Base-by-base conservation (phyloP, 2,329 filamentous ascomycete species). In the Chrysoporthe cubensis region DNA sequence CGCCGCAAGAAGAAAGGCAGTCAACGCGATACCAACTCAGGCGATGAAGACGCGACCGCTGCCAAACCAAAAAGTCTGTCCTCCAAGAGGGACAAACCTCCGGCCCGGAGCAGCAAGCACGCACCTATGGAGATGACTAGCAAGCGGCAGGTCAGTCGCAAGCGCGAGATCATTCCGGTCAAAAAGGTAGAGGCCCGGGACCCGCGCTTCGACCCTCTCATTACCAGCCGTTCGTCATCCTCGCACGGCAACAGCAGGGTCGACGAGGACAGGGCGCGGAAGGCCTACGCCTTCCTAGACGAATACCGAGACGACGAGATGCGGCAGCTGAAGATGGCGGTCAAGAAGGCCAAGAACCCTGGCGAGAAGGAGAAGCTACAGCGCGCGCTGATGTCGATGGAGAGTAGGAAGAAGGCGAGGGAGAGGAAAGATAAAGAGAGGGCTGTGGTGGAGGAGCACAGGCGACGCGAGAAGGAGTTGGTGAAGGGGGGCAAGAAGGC, bases 401-500 rank as follows among this genome's bases (percentile, higher is more conserved):
- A 95, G 81, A 91, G 91, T 68, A 87, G 87, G 75, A 87, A 91
- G 79, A 91, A 92, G 79, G 85, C 93, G 37, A 87, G 89, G 71
- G 82, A 88, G 73, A 84, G 85, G 64, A 91, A 90, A 80, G 90
- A 93, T 70, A 86, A 89, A 69, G 88, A 91, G 78, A 84, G 87
- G 73, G 86, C 88, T 67, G 81, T 98, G 54, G 74, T 95, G 65
- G 84, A 88, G 57, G 89, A 91, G 78, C 94, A 98, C 81, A 88
- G 91, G 75, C 87, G 87, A 80, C 85, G 89, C 78, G 96, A 99
- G 84, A 94, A 93, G 81, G 91, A 94, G 77, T 81, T 92, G 69
- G 89, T 98, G 63, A 89, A 89, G 74, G 88, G 96, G 81, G 96
- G 96, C 70, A 97, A 97, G 88, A 89, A 87, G 76, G 94, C 96